Evolutionary conservation across 2,329 filamentous ascomycete genomes (phyloP).

Genomic region (Trichothecium sympodiale): DNA sequence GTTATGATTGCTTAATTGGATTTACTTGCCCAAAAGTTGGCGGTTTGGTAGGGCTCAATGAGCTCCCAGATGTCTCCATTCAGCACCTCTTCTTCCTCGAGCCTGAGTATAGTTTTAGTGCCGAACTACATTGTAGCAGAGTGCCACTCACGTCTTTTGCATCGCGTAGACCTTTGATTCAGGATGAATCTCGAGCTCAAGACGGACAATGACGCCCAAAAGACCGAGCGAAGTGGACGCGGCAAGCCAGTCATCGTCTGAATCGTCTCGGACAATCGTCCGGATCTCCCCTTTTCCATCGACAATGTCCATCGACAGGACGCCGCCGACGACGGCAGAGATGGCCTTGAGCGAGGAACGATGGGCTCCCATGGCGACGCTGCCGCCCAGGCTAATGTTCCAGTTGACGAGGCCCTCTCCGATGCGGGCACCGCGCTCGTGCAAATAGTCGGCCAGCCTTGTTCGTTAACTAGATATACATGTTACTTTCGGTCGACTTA

Average conservation of each 20-base stretch:
- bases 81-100: slow-evolving; percentile 34
- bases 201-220: slow-evolving; percentile 33
- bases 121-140: no score
- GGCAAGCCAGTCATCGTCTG: slow-evolving; percentile 36
- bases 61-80: slow-evolving; percentile 37
- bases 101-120: slow-evolving; percentile 12
- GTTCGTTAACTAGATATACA: background rate
- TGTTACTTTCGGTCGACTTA: background rate
- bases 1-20: no score
- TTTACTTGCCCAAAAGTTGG: slow-evolving; percentile 34
- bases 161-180: slow-evolving; percentile 40
- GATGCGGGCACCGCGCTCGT: slow-evolving; percentile 31
- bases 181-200: slow-evolving; percentile 37
- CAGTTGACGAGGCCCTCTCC: slow-evolving; percentile 41
- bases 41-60: slow-evolving; percentile 38
- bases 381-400: slow-evolving; percentile 40
- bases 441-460: slow-evolving; percentile 34
- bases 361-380: slow-evolving; percentile 41
- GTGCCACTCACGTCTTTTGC: slow-evolving; percentile 31
- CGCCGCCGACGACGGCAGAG: slow-evolving; percentile 38
- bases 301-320: slow-evolving; percentile 35
- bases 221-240: slow-evolving; percentile 38
- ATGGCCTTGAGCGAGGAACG: slow-evolving; percentile 34
- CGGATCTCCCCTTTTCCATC: slow-evolving; percentile 33
- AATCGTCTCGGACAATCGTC: slow-evolving; percentile 27